Percentiles rank a stretch among this genome's conserved stretches.
phyloP scores from a whole-genome alignment of 1,139 yeast species.

The Debaryomyces sp. region DNA sequence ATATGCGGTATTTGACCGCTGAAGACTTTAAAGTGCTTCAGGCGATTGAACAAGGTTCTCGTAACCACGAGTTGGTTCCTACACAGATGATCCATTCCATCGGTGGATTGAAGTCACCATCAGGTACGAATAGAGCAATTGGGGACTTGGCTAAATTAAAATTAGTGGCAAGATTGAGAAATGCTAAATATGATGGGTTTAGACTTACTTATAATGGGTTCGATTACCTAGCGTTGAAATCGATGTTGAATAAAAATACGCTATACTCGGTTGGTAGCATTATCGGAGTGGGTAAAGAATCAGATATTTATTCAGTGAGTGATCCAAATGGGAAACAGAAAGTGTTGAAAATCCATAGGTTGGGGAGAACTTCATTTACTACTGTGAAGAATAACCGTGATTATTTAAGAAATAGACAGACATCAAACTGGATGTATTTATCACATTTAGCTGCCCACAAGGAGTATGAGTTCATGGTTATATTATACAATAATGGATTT shows the following conservation, averaged over 20 bases:
- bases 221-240: slow-evolving; percentile 86
- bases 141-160: slow-evolving; percentile 86
- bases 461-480: slow-evolving; percentile 85
- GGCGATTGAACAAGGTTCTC: slow-evolving; percentile 88
- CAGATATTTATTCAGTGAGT: slow-evolving; percentile 89
- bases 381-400: slow-evolving; percentile 94
- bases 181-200: slow-evolving; percentile 92
- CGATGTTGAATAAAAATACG: slow-evolving; percentile 74
- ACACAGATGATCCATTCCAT: slow-evolving; percentile 78
- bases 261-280: slow-evolving; percentile 81
- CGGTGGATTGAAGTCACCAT: slow-evolving; percentile 74
- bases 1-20: slow-evolving; percentile 87
- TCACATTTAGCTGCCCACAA: slow-evolving; percentile 89
- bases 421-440: slow-evolving; percentile 88
- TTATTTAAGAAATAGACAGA: slow-evolving; percentile 69
- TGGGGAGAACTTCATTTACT: slow-evolving; percentile 91
- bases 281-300: slow-evolving; percentile 97
- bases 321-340: slow-evolving; percentile 64
- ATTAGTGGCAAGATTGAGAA: slow-evolving; percentile 74
- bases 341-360: slow-evolving; percentile 86
- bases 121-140: slow-evolving; percentile 78
- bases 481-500: slow-evolving; percentile 74
- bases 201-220: slow-evolving; percentile 85
- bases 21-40: slow-evolving; percentile 90
- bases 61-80: slow-evolving; percentile 95